phyloP scores from a whole-genome alignment of 441 rosid species.

The Omphalea diandra region DNA sequence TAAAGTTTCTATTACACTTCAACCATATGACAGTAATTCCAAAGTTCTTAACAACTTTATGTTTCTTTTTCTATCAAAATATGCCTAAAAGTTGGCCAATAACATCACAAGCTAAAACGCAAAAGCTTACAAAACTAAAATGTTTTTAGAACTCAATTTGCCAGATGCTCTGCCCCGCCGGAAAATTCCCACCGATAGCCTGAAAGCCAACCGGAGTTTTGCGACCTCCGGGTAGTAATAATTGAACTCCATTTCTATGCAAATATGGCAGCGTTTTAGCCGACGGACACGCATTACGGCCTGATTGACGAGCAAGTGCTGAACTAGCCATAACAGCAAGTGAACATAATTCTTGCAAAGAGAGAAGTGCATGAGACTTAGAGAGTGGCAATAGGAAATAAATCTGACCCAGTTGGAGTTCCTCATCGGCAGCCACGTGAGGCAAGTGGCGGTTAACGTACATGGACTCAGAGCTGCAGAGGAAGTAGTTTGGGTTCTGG shows the following conservation, averaged over 20 bases:
- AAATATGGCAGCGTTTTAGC: background rate
- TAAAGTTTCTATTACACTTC: too few species aligned
- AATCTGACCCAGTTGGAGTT: constrained; percentile 35
- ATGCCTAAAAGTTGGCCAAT: background rate
- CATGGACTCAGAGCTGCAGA: constrained; percentile 37
- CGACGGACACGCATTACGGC: background rate
- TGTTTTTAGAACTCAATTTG: background rate
- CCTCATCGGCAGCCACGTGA: constrained; percentile 25
- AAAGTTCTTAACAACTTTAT: too few species aligned
- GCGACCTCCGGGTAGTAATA: background rate
- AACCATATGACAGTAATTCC: too few species aligned
- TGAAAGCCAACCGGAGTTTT: constrained; percentile 5
- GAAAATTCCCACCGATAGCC: constrained; percentile 7
- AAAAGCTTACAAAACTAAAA: background rate
- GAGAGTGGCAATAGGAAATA: constrained; percentile 33
- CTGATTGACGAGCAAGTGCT: constrained; percentile 18
- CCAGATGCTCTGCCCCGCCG: constrained; percentile 8
- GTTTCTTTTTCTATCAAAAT: background rate
- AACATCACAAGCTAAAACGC: background rate
- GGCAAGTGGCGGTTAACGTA: constrained; percentile 20
- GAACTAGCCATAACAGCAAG: constrained; percentile 36
- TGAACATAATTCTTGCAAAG: constrained; percentile 27
- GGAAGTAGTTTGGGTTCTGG: constrained; percentile 31
- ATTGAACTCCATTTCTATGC: background rate
- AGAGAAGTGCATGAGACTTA: constrained; percentile 20